These are phyloP conservation scores for Kluyveromyces nonfermentans DNA, from an alignment of 805 yeast genomes.

Conservation along the genomic window DNA sequence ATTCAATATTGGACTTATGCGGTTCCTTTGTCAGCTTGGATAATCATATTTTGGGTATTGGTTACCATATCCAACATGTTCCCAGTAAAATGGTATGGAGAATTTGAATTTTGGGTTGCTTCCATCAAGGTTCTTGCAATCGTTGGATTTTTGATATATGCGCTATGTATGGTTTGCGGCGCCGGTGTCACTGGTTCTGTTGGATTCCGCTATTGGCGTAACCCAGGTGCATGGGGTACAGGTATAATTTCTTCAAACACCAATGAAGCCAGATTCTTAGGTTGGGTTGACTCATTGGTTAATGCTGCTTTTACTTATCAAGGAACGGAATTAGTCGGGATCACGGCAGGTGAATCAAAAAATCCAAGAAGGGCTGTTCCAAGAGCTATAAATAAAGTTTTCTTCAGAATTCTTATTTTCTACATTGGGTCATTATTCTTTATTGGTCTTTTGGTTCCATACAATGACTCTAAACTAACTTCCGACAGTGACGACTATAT, in stretches of 20 bases:
- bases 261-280: slow-evolving; percentile 52
- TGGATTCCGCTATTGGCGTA: slow-evolving; percentile 74
- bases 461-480: slow-evolving; percentile 44
- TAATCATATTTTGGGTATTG: slow-evolving; percentile 52
- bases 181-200: slow-evolving; percentile 61
- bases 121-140: slow-evolving; percentile 58
- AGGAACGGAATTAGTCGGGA: slow-evolving; percentile 70
- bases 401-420: slow-evolving; percentile 54
- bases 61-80: slow-evolving; percentile 46
- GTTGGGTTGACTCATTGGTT: slow-evolving; percentile 60
- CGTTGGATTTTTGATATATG: slow-evolving; percentile 59
- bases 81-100: slow-evolving; percentile 67
- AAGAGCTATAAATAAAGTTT: slow-evolving; percentile 59
- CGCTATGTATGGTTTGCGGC: slow-evolving; percentile 66
- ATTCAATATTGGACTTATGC: slow-evolving; percentile 55
- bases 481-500: slow-evolving; percentile 28
- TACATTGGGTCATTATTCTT: slow-evolving; percentile 58
- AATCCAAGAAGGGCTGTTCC: slow-evolving; percentile 67
- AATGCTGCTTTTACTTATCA: slow-evolving; percentile 75
- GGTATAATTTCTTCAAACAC: slow-evolving; percentile 43
- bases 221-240: slow-evolving; percentile 70
- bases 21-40: slow-evolving; percentile 69
- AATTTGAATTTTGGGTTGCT: slow-evolving; percentile 68
- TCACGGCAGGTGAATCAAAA: slow-evolving; percentile 64
- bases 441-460: slow-evolving; percentile 64